Percentiles rank a stretch among this genome's conserved stretches.
phyloP scores from a whole-genome alignment of 169 alveolate species.

The Eimeria sp. region DNA sequence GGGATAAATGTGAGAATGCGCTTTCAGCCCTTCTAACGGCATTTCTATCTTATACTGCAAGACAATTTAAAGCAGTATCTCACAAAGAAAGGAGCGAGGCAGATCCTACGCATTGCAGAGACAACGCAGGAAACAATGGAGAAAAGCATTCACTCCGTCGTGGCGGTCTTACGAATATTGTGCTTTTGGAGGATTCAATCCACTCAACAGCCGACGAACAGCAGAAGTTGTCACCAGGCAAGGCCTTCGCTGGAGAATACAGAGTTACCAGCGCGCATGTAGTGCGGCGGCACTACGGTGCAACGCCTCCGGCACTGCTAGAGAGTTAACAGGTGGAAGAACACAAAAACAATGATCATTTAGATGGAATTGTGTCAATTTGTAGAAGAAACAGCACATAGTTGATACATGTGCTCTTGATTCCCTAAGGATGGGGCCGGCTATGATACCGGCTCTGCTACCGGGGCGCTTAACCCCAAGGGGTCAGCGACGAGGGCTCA shows the following conservation, averaged over 20 bases:
- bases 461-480: no score
- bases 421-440: no score
- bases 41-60: background rate
- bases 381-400: no score
- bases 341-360: no score
- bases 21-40: background rate
- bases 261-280: background rate
- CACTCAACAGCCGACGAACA: background rate
- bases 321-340: no score
- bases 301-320: no score
- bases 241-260: background rate
- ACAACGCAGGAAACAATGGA: background rate
- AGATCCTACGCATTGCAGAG: background rate
- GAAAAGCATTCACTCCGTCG: background rate
- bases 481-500: no score
- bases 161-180: background rate
- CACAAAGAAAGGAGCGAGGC: background rate
- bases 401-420: no score
- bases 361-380: no score
- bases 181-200: background rate
- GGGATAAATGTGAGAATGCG: background rate
- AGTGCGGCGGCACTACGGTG: no score
- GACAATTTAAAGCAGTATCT: background rate
- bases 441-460: no score
- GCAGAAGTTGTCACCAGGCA: background rate